Evolutionary conservation across 73 alveolate species (phyloP).

Genomic region (Uronychia setigera): DNA sequence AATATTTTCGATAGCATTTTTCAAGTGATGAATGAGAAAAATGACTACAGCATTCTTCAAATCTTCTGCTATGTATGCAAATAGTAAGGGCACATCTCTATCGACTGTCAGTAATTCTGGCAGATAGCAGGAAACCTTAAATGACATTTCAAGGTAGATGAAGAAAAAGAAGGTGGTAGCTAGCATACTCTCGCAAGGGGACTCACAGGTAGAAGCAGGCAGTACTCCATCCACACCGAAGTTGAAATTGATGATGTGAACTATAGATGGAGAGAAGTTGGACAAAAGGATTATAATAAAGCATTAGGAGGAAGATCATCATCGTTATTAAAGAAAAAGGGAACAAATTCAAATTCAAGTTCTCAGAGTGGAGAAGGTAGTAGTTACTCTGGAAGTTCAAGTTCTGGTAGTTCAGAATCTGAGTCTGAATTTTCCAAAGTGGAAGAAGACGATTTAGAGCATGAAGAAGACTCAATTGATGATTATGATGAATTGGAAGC

Average conservation of each 20-base stretch:
- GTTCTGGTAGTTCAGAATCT: neutral
- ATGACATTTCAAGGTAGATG: neutral
- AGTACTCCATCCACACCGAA: neutral
- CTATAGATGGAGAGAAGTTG: neutral
- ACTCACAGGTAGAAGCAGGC: neutral
- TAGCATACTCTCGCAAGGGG: neutral
- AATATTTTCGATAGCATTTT: constrained; percentile 12
- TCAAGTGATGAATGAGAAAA: neutral
- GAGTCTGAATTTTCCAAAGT: neutral
- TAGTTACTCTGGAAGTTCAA: too few relatives aligned
- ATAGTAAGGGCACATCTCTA: constrained; percentile 50
- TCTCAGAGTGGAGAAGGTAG: neutral
- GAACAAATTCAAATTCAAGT: neutral
- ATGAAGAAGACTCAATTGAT: neutral
- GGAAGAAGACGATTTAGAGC: neutral
- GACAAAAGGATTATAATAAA: neutral
- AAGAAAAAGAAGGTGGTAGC: neutral
- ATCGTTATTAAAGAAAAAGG: too few relatives aligned
- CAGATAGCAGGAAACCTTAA: constrained; percentile 26
- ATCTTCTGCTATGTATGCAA: constrained; percentile 51
- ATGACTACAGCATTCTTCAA: constrained; percentile 20
- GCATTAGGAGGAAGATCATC: neutral
- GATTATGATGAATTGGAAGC: neutral
- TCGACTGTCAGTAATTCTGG: constrained; percentile 31
- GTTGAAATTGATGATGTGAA: neutral